Conservation (phyloP, 2,329 filamentous ascomycete genomes). For the Fonsecaea erecta region DNA sequence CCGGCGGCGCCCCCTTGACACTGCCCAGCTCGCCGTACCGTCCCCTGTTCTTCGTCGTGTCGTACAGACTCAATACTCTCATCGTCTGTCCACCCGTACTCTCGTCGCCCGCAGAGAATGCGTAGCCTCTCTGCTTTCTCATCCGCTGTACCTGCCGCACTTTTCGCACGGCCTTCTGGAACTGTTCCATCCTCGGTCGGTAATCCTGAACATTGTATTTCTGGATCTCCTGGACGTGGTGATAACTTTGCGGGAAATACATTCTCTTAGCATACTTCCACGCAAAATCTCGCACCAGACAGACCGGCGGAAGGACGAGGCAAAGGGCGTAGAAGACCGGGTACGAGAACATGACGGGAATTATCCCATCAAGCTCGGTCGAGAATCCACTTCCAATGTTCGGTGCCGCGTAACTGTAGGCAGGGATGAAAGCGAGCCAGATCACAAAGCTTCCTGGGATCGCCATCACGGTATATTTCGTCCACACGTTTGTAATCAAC, state of each 20-base stretch:
- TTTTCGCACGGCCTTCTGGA: slow-evolving; percentile 98
- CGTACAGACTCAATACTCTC: slow-evolving; percentile 92
- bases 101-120: slow-evolving; percentile 97
- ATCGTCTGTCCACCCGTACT: slow-evolving; percentile 69
- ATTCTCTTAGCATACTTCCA: slow-evolving; percentile 99
- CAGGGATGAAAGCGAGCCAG: slow-evolving; percentile 88
- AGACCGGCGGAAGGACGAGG: slow-evolving; percentile 77
- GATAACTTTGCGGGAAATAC: slow-evolving; percentile 94
- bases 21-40: slow-evolving; percentile 93
- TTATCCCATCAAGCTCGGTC: slow-evolving; percentile 80
- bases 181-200: slow-evolving; percentile 97
- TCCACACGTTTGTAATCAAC: slow-evolving; percentile 96
- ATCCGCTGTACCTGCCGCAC: slow-evolving; percentile 97
- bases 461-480: slow-evolving; percentile 93
- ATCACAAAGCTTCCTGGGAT: slow-evolving; percentile 92
- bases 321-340: slow-evolving; percentile 91
- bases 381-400: slow-evolving; percentile 76
- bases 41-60: slow-evolving; percentile 90
- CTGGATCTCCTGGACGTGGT: slow-evolving; percentile 99
- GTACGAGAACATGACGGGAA: slow-evolving; percentile 77
- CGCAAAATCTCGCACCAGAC: slow-evolving; percentile 83
- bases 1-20: slow-evolving; percentile 17
- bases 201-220: slow-evolving; percentile 99
- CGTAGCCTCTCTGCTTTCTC: slow-evolving; percentile 98
- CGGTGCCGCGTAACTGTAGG: slow-evolving; percentile 84